A percentile compares a stretch with the other conserved stretches of the same genome.
phyloP scores from a whole-genome alignment of 2,329 filamentous ascomycete genomes.

The Beauveria sp. region DNA sequence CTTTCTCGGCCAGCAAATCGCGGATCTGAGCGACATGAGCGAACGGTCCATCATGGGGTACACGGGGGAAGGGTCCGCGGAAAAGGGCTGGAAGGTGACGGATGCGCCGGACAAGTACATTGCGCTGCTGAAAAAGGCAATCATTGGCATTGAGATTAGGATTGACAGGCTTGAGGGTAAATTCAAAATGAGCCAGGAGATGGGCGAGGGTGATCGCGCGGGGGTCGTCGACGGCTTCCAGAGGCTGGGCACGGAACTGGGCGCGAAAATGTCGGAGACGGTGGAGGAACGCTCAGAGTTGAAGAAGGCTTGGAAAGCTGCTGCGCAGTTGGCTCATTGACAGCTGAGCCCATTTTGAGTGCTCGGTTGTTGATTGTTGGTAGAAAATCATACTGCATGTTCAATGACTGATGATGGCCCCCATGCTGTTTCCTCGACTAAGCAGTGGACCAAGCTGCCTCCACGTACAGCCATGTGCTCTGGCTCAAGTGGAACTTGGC shows the following conservation, averaged over 20 bases:
- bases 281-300: constrained; percentile 2
- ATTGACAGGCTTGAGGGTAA: constrained; percentile 51
- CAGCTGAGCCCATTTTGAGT: neutral
- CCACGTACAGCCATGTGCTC: too few relatives aligned
- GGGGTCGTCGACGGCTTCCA: constrained; percentile 53
- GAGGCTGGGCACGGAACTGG: constrained; percentile 5
- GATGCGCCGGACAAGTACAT: constrained; percentile 52
- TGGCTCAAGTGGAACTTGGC: too few relatives aligned
- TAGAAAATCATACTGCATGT: neutral
- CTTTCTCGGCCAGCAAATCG: constrained; percentile 45
- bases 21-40: constrained; percentile 41
- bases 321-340: neutral
- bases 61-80: constrained; percentile 24
- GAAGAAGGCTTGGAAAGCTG: constrained; percentile 6
- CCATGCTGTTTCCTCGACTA: too few relatives aligned
- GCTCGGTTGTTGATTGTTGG: too few relatives aligned
- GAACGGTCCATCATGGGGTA: constrained; percentile 51
- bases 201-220: constrained; percentile 40
- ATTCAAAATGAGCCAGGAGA: constrained; percentile 62
- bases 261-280: neutral
- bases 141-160: constrained; percentile 53
- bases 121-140: constrained; percentile 48
- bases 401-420: too few relatives aligned
- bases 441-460: too few relatives aligned
- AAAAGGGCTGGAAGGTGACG: constrained; percentile 45